Base-by-base conservation (phyloP, 1,284 basidiomycete genomes). In the Trichosporon asahii region DNA sequence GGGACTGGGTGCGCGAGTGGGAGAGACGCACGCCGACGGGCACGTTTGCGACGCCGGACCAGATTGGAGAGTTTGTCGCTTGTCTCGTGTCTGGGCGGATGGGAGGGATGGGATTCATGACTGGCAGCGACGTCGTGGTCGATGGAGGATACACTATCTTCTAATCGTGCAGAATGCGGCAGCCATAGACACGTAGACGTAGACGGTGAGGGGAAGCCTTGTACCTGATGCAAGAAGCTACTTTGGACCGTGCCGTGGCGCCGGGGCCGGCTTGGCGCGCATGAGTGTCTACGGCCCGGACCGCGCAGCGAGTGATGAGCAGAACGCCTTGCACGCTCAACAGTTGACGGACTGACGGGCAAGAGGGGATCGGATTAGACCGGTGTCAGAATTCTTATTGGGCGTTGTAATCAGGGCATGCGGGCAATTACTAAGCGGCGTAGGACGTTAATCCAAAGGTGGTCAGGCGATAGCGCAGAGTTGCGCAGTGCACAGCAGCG, bases 101-200 rank as follows among this genome's bases (percentile, higher is more conserved):
- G 55, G 75, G 76, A 6, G 76, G 76, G 8, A 71, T 71, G 40
- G 76, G 78, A 1, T 84, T 77, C 67, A 79, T 83, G 79, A 78
- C 81, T 2, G 83, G 83, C 8, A 73, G 72, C 11, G 83, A 84
- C 65, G 70, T 84, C 0, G 79, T 84, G 1, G 67, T 83, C 23
- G 83, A 84, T 66, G 81, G 82, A 64, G 82, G 82, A 0, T 72
- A 72, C 66, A 72, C 71, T 15, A 29, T 70, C 21, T 63, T 61
- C 18, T 70, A 67, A 53, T 29, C 12, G 9, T n/a, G n/a, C n/a
- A n/a, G n/a, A n/a, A n/a, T n/a, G n/a, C n/a, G n/a, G n/a, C n/a
- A n/a, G n/a, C n/a, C 3, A 33, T 61, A 31, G 29, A 61, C 1
- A 7, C 18, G 18, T 29, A 61, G 18, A 61, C 23, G 35, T 29